These are phyloP conservation scores for Scolecobasidium constrictum DNA, from an alignment of 2,329 filamentous ascomycete species.

Conservation along the genomic window DNA sequence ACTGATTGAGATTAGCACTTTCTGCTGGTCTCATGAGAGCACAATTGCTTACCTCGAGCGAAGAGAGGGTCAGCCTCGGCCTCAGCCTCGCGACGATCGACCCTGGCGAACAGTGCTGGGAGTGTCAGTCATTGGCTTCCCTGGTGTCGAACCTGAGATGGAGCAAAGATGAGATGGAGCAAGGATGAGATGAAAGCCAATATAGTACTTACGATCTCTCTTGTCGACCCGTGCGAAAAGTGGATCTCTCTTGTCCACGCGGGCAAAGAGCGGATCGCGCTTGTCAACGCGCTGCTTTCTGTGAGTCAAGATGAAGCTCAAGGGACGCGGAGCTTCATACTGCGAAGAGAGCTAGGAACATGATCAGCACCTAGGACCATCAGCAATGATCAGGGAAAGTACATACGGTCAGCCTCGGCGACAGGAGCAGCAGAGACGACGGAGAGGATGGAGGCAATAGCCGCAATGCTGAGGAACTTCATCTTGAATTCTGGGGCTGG, in stretches of 20 bases:
- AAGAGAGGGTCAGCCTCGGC: conserved; percentile 3
- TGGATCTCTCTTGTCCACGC: conserved; percentile 5
- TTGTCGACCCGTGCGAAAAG: conserved; percentile 7
- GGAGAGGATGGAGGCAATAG: conserved; percentile 1
- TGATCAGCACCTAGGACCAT: no score
- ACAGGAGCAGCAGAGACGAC: neutral
- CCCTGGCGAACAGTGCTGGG: conserved; percentile 1
- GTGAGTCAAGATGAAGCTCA: no score
- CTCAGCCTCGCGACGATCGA: conserved; percentile 4
- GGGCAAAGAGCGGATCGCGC: conserved; percentile 6
- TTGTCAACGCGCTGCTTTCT: neutral
- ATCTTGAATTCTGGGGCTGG: conserved; percentile 3
- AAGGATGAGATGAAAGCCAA: no score
- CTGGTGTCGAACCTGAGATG: neutral
- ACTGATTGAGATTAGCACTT: no score
- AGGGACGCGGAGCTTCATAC: no score
- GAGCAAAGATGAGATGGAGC: no score
- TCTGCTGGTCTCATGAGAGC: no score
- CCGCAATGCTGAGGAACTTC: conserved; percentile 6
- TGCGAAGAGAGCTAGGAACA: neutral
- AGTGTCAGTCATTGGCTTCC: neutral
- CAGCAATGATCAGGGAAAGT: no score
- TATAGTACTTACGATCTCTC: conserved; percentile 3
- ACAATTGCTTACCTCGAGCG: no score
- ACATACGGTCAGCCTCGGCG: conserved; percentile 2